Conservation (phyloP, 345 rosid species). For the Hibiscus syriacus region DNA sequence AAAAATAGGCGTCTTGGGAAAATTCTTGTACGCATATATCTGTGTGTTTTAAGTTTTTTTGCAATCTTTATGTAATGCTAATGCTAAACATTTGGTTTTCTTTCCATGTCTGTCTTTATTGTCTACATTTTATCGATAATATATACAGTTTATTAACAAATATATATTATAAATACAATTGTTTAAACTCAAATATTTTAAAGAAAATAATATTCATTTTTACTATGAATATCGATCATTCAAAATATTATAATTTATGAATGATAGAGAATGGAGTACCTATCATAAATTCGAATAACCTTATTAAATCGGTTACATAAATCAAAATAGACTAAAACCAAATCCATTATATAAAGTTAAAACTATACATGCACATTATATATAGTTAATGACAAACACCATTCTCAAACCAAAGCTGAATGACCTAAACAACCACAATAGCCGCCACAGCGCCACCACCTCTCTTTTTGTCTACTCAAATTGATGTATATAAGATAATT, state of each 20-base stretch:
- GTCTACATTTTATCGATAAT: neutral
- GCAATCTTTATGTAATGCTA: conserved; percentile 4
- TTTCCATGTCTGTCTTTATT: neutral
- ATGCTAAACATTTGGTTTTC: neutral
- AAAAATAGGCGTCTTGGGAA: neutral
- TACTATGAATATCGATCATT: no score
- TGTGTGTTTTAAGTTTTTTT: neutral
- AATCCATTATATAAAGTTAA: neutral
- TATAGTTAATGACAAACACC: neutral
- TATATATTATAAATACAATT: no score
- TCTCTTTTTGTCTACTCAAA: neutral
- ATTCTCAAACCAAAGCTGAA: conserved; percentile 6
- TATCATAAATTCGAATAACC: neutral
- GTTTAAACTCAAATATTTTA: no score
- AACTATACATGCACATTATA: conserved; percentile 1
- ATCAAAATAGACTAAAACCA: neutral
- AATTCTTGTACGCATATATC: neutral
- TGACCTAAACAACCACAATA: neutral
- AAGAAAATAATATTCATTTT: no score
- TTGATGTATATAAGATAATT: neutral
- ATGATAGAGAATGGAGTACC: no score
- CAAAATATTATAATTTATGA: no score
- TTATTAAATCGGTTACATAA: neutral
- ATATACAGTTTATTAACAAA: no score
- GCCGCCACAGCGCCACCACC: conserved; percentile 13